Evolutionary conservation across 202 grass and related monocot genomes (phyloP).

Genomic region (Musa balbisiana): DNA sequence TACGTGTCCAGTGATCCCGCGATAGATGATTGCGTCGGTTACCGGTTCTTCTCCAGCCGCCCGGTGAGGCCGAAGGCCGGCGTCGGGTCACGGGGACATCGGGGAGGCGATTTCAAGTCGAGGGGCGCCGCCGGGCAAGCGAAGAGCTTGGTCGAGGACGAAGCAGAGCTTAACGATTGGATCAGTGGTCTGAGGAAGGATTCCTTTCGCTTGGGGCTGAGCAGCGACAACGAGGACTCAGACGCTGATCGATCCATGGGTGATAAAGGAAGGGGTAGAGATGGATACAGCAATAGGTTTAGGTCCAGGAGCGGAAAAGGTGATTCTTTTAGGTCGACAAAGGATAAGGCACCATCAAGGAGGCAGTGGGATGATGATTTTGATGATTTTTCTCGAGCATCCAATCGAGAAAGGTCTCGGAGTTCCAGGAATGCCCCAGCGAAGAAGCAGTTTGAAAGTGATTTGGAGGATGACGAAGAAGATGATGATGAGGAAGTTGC

Average conservation of each 20-base stretch:
- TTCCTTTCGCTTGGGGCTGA: conserved; percentile 24
- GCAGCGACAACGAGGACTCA: conserved; percentile 3
- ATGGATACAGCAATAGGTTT: conserved; percentile 16
- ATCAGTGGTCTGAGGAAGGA: conserved; percentile 63
- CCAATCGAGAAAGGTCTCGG: background rate
- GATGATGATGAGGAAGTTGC: conserved; percentile 27
- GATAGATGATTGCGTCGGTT: conserved; percentile 21
- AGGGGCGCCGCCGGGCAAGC: conserved; percentile 25
- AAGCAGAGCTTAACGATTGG: conserved; percentile 87
- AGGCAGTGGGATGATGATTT: background rate
- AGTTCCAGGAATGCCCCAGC: background rate
- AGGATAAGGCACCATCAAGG: background rate
- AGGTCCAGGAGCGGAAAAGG: background rate
- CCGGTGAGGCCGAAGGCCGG: background rate
- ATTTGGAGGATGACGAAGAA: conserved; percentile 38
- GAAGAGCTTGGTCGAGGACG: conserved; percentile 74
- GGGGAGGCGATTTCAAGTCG: background rate
- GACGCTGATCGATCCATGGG: background rate
- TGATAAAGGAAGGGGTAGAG: conserved; percentile 16
- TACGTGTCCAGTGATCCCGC: background rate
- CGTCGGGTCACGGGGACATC: background rate
- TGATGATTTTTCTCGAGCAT: background rate
- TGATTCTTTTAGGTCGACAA: background rate
- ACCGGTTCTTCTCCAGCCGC: conserved; percentile 44
- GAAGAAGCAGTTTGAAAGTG: conserved; percentile 27